Percentiles rank a stretch among this genome's conserved stretches.
Conservation (phyloP, 2,329 filamentous ascomycete genomes). For the Trichoderma atroviride region DNA sequence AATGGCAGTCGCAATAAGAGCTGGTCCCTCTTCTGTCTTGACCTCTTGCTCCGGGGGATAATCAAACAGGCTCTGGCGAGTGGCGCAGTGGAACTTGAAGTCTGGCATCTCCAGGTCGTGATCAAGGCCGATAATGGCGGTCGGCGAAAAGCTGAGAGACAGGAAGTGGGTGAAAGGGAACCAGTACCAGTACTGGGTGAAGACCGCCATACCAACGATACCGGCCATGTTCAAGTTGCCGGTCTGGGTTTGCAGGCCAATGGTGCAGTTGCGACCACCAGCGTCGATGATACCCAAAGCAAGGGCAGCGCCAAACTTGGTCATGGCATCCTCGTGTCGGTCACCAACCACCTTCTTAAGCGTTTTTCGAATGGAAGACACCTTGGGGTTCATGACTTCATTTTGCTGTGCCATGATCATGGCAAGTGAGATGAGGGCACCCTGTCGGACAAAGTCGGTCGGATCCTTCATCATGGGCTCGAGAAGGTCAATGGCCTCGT, state of each 20-base stretch:
- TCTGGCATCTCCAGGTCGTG: conserved; percentile 90
- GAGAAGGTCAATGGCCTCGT: conserved; percentile 93
- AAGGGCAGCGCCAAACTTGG: conserved; percentile 93
- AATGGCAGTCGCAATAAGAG: conserved; percentile 92
- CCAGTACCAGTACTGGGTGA: conserved; percentile 99
- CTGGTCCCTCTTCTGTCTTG: conserved; percentile 89
- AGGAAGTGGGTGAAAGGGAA: conserved; percentile 98
- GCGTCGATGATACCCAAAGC: conserved; percentile 97
- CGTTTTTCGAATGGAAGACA: conserved; percentile 85
- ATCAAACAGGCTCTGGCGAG: conserved; percentile 92
- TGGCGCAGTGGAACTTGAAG: conserved; percentile 95
- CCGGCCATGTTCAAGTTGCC: conserved; percentile 98
- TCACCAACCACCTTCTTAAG: conserved; percentile 93
- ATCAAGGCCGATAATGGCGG: conserved; percentile 91
- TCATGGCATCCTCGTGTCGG: conserved; percentile 98
- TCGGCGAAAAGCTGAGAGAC: conserved; percentile 94
- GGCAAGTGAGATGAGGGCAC: conserved; percentile 86
- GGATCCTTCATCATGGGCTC: conserved; percentile 99
- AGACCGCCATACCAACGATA: conserved; percentile 96
- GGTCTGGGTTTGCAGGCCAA: conserved; percentile 94
- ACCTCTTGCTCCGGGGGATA: conserved; percentile 96
- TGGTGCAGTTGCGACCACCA: conserved; percentile 96
- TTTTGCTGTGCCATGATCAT: conserved; percentile 99
- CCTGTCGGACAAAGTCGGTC: conserved; percentile 96
- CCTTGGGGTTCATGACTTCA: conserved; percentile 97